A percentile compares a stretch with the other conserved stretches of the same genome.
Evolutionary conservation across 306 rosid species (phyloP).

Genomic region (Rosa multiflora): DNA sequence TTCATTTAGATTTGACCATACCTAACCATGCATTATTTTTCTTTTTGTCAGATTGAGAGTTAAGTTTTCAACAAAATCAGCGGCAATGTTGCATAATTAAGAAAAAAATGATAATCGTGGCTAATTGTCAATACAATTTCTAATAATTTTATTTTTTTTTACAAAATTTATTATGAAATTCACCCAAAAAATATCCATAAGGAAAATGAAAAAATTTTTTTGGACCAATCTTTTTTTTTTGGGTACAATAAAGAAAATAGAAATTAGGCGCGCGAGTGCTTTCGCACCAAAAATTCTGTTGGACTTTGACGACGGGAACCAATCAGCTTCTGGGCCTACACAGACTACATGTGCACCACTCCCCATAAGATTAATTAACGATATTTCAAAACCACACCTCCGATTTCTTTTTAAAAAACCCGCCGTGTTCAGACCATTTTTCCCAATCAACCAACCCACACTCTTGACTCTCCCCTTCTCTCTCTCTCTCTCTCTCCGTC

Average conservation of each 20-base stretch:
- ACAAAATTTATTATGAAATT: too few relatives aligned
- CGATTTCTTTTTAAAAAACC: constrained; percentile 12
- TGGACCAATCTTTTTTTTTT: too few relatives aligned
- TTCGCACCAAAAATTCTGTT: background rate
- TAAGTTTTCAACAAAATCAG: too few relatives aligned
- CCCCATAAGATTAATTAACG: constrained; percentile 7
- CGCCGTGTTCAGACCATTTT: constrained; percentile 26
- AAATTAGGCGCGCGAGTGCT: background rate
- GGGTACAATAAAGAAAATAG: background rate
- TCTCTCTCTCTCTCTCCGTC: background rate
- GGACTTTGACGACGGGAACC: background rate
- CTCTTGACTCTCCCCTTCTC: background rate
- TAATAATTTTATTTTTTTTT: too few relatives aligned
- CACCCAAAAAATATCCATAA: too few relatives aligned
- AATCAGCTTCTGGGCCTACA: background rate
- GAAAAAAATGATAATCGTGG: too few relatives aligned
- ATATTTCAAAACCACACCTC: constrained; percentile 28
- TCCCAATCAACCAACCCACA: background rate
- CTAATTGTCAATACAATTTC: too few relatives aligned
- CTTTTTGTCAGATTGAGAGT: too few relatives aligned
- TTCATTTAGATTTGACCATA: too few relatives aligned
- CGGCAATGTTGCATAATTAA: too few relatives aligned
- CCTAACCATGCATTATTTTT: too few relatives aligned
- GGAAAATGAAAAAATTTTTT: too few relatives aligned
- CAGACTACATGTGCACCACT: background rate